phyloP scores from a whole-genome alignment of 768 basidiomycete genomes.

The Tylopilus sp. region DNA sequence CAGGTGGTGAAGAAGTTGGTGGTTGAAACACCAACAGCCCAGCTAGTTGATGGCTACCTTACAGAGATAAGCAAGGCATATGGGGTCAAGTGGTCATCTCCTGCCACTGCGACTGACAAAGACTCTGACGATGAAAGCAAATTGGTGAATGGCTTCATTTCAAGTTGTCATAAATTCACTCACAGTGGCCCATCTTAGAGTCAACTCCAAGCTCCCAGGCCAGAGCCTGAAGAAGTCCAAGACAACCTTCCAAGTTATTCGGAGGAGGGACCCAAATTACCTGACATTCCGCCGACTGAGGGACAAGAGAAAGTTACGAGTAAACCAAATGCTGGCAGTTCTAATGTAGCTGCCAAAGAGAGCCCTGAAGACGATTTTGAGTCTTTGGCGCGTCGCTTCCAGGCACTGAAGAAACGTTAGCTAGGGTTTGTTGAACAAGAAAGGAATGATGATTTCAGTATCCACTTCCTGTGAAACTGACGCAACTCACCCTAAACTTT shows the following conservation, averaged over 20 bases:
- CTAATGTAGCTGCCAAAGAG: conserved; percentile 10
- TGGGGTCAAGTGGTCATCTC: conserved; percentile 62
- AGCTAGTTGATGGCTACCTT: conserved; percentile 85
- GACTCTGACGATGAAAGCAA: conserved; percentile 28
- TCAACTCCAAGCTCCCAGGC: not conserved
- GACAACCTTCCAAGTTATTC: conserved; percentile 29
- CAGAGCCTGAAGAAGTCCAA: conserved; percentile 4
- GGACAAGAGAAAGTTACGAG: conserved; percentile 33
- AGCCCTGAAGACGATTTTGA: conserved; percentile 67
- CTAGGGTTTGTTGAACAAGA: not conserved
- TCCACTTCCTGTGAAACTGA: conserved; percentile 5
- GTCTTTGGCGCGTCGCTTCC: conserved; percentile 74
- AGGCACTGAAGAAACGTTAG: conserved; percentile 80
- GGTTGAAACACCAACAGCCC: conserved; percentile 62
- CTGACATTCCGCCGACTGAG: conserved; percentile 51
- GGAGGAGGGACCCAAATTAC: conserved; percentile 36
- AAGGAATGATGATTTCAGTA: conserved; percentile 1
- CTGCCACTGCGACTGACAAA: conserved; percentile 21
- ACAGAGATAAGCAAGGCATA: conserved; percentile 89
- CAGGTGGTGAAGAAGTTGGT: conserved; percentile 77
- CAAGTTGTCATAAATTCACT: not conserved
- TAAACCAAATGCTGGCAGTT: conserved; percentile 2
- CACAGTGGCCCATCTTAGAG: conserved; percentile 10
- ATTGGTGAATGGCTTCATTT: conserved; percentile 34
- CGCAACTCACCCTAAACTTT: not conserved